These are phyloP conservation scores for Alloteropsis angusta DNA, from an alignment of 202 grass and related monocot species.

Conservation along the genomic window DNA sequence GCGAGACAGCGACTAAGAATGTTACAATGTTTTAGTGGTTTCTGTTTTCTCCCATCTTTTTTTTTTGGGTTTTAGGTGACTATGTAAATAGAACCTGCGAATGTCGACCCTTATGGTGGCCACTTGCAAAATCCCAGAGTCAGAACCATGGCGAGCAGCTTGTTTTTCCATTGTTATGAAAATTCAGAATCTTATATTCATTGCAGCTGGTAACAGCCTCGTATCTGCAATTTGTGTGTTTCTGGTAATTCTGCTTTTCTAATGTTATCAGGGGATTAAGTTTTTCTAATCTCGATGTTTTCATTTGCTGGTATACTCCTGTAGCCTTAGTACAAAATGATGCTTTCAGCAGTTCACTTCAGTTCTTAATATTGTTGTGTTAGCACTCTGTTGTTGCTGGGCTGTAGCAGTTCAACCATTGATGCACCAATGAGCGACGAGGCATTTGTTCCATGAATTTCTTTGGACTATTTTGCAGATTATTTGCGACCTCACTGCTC, in stretches of 20 bases:
- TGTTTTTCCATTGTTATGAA: neutral
- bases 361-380: neutral
- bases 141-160: neutral
- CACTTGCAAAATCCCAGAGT: neutral
- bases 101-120: neutral
- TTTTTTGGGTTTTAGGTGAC: constrained; percentile 1
- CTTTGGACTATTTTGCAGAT: neutral
- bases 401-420: neutral
- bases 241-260: neutral
- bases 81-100: constrained; percentile 30
- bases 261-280: neutral
- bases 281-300: neutral
- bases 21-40: constrained; percentile 15
- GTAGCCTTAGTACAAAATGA: neutral
- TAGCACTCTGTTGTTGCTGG: neutral
- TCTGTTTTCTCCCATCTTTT: neutral
- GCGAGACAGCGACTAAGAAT: neutral
- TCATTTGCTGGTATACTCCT: neutral
- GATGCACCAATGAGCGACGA: neutral
- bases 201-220: neutral
- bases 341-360: neutral
- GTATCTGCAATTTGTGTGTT: neutral
- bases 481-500: neutral
- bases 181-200: neutral
- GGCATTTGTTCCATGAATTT: neutral